phyloP scores from a whole-genome alignment of 1,284 basidiomycete species.

The Phylloporus gajari region DNA sequence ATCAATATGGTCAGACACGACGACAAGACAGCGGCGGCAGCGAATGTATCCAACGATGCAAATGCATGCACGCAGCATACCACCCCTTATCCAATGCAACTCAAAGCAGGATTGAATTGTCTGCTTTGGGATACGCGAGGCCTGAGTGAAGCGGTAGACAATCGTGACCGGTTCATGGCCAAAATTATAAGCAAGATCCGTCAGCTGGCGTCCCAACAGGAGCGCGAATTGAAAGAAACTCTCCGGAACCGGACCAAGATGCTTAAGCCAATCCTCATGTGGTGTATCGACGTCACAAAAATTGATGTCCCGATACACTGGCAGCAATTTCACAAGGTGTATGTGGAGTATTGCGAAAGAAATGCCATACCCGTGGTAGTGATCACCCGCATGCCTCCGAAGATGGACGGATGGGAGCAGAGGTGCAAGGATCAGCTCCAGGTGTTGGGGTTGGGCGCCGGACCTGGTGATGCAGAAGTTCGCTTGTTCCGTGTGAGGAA shows the following conservation, averaged over 20 bases:
- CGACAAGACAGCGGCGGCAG: conserved; percentile 18
- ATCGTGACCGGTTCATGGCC: conserved; percentile 10
- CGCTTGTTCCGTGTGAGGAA: conserved; percentile 25
- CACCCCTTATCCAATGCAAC: conserved; percentile 16
- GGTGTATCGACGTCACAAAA: conserved; percentile 39
- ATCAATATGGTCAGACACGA: conserved; percentile 36
- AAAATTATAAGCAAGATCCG: conserved; percentile 26
- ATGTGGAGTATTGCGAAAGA: not conserved
- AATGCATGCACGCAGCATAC: conserved; percentile 31
- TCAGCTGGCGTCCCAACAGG: conserved; percentile 21
- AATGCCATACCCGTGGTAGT: conserved; percentile 35
- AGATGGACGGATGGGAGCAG: conserved; percentile 23
- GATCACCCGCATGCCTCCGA: conserved; percentile 26
- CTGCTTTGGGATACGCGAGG: conserved; percentile 40
- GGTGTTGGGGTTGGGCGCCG: conserved; percentile 14
- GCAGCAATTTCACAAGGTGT: conserved; percentile 33
- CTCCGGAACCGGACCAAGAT: conserved; percentile 20
- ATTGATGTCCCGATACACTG: conserved; percentile 27
- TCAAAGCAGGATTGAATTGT: conserved; percentile 16
- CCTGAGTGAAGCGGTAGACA: conserved; percentile 32
- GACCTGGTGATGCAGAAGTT: conserved; percentile 10
- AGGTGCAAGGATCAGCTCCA: conserved; percentile 27
- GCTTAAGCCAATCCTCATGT: conserved; percentile 32
- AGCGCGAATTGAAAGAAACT: conserved; percentile 30
- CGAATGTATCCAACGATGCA: conserved; percentile 29